phyloP scores from a whole-genome alignment of 371 early-diverging fungal genomes.

The Umbelopsis sp. region DNA sequence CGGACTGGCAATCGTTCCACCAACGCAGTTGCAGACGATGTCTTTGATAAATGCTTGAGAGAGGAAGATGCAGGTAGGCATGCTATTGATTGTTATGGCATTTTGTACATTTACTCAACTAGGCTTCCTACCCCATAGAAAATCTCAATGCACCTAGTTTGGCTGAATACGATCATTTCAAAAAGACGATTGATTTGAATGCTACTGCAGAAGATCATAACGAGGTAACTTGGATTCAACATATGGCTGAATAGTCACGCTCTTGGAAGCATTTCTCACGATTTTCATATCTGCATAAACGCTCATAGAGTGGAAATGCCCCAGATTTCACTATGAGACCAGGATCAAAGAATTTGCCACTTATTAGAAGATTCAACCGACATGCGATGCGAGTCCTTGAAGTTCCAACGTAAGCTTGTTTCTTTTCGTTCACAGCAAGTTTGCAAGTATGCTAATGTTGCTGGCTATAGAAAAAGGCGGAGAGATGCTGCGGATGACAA shows the following conservation, averaged over 20 bases:
- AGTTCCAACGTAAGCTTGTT: conserved; percentile 35
- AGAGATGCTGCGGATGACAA: neutral
- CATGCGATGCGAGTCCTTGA: conserved; percentile 87
- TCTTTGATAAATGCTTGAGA: conserved; percentile 81
- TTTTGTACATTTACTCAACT: conserved; percentile 10
- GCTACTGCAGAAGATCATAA: conserved; percentile 82
- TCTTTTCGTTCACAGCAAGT: neutral
- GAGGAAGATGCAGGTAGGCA: conserved; percentile 77
- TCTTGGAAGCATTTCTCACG: too few relatives aligned
- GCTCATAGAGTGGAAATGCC: conserved; percentile 66
- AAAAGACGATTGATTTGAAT: conserved; percentile 77
- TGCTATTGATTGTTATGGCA: too few relatives aligned
- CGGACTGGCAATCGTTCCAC: conserved; percentile 64
- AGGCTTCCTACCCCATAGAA: conserved; percentile 28
- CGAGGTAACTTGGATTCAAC: conserved; percentile 41
- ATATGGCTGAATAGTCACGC: neutral
- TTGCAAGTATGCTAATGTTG: neutral
- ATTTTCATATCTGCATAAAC: too few relatives aligned
- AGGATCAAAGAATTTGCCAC: conserved; percentile 73
- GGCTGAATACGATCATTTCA: conserved; percentile 59
- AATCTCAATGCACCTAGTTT: conserved; percentile 53
- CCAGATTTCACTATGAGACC: conserved; percentile 92
- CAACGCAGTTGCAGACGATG: conserved; percentile 71
- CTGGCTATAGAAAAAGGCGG: neutral
- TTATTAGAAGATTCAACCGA: conserved; percentile 88